Evolutionary conservation across 345 rosid genomes (phyloP), one percentile per base, ranked within the genome.

Genomic region (Cardamine resedifolia): DNA sequence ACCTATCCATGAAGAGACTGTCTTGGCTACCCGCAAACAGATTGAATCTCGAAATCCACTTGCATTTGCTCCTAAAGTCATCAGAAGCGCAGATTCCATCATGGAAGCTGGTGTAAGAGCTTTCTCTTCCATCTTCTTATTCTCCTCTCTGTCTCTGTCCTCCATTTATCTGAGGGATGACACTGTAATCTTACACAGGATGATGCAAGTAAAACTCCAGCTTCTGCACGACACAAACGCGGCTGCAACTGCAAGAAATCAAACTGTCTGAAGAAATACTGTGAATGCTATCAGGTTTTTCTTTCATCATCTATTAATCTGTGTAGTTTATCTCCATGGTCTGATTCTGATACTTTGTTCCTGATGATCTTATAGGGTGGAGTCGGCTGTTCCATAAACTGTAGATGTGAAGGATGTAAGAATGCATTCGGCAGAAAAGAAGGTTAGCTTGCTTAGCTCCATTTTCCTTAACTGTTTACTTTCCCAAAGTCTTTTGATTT

Each of bases 221-320:
- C 97, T 66, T 95, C 99, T n/a, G 97, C 96, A 20, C 85, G 96
- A 19, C 99, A 95, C 75, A 91, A 91, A 77, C 80, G 96, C 60
- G 99, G 99, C 45, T 95, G 99, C 86, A 90, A 88, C 81, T 95
- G 99, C 90, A 95, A 95, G 84, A 95, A 89, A 75, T 95, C 99
- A 27, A 84, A 74, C 79, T 95, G 99, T 80, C 78, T 88, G 45
- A 95, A 95, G 88, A 95, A 95, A 84, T 95, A 95, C 72, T 95
- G 99, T 36, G 99, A 95, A 88, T 95, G 99, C 86, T 95, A 72
- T 80, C 99, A 95, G 99, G 99, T 95, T 78, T 74, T 74, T 47
- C 68, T 59, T 68, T 50, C 65, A 43, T 36, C 34, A n/a, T 45
- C 62, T 68, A 47, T 68, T 21, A 24, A 28, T 60, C 27, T 45